These are phyloP conservation scores for Parachaetomium inaequale DNA, from an alignment of 495 filamentous ascomycete genomes.

Conservation along the genomic window DNA sequence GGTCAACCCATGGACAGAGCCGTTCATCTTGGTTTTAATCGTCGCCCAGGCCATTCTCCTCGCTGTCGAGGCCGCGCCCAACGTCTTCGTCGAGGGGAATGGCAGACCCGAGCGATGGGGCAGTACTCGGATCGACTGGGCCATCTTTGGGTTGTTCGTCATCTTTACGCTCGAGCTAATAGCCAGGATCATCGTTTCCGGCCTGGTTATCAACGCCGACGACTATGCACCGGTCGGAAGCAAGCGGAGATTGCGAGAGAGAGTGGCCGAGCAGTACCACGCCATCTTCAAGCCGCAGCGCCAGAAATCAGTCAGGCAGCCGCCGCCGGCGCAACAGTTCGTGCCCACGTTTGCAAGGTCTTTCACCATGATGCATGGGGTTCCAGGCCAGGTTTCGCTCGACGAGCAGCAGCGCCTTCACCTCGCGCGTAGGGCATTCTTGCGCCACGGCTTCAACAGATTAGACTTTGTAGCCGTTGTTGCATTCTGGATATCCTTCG, in stretches of 20 bases:
- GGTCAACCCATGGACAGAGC: constrained; percentile 85
- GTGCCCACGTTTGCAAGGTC: constrained; percentile 74
- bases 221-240: constrained; percentile 81
- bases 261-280: constrained; percentile 68
- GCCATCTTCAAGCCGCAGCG: constrained; percentile 75
- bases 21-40: constrained; percentile 81
- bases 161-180: constrained; percentile 87
- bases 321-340: constrained; percentile 34
- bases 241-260: constrained; percentile 65
- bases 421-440: constrained; percentile 85
- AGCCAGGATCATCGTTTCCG: constrained; percentile 83
- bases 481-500: constrained; percentile 89
- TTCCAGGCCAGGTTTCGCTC: constrained; percentile 49
- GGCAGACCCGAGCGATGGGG: constrained; percentile 58
- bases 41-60: constrained; percentile 82
- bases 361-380: constrained; percentile 70
- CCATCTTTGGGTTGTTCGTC: constrained; percentile 75
- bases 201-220: constrained; percentile 78
- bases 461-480: constrained; percentile 94
- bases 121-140: constrained; percentile 65
- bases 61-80: constrained; percentile 71
- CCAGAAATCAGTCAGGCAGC: constrained; percentile 57
- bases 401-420: constrained; percentile 79
- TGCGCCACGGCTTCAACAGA: constrained; percentile 92
- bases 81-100: constrained; percentile 57